Percentiles rank a stretch among this genome's conserved stretches.
Conservation (phyloP, 257 asterid species). For the Solanum gracilifrons region DNA sequence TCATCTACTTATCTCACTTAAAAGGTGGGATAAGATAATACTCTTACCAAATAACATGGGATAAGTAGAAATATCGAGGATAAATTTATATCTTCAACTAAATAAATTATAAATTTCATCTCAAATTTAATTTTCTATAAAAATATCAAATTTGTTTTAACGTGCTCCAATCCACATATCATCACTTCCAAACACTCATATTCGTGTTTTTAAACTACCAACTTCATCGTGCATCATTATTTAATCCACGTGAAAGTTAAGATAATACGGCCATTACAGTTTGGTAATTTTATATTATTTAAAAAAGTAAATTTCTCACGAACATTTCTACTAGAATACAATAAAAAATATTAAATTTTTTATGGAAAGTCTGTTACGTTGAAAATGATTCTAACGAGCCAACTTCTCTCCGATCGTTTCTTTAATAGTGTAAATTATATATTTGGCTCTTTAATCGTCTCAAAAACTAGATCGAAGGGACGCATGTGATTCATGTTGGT, state of each 20-base stretch:
- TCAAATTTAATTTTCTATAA: not conserved
- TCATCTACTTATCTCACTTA: not conserved
- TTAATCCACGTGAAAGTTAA: not conserved
- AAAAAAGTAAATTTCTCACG: no score
- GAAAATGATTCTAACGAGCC: not conserved
- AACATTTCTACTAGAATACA: not conserved
- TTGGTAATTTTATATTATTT: no score
- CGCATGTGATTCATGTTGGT: not conserved
- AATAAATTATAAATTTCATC: not conserved
- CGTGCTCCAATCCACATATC: not conserved
- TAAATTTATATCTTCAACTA: not conserved
- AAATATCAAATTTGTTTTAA: no score
- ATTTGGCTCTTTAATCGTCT: not conserved
- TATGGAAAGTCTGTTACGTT: no score
- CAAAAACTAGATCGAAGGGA: not conserved
- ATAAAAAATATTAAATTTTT: no score
- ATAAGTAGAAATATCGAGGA: not conserved
- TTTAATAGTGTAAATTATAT: not conserved
- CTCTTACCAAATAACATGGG: not conserved
- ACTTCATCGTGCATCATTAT: not conserved
- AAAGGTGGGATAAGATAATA: not conserved
- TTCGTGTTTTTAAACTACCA: not conserved
- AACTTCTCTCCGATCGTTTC: not conserved
- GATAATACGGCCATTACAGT: no score
- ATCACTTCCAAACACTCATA: not conserved